Evolutionary conservation across 2,329 filamentous ascomycete genomes (phyloP).

Genomic region (Exophiala bonariae): DNA sequence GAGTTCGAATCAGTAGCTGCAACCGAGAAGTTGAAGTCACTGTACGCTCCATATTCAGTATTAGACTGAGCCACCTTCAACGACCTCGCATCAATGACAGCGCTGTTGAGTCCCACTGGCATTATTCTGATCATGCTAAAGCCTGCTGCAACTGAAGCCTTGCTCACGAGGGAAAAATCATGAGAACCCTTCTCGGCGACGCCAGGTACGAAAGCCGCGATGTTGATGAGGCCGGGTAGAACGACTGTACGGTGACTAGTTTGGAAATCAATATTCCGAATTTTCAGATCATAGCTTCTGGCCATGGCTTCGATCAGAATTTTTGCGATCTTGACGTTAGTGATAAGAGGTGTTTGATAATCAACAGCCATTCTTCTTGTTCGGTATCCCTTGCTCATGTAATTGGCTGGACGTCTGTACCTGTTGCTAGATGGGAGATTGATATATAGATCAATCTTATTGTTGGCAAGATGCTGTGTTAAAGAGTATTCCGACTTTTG

Average conservation of each 20-base stretch:
- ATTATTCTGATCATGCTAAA: constrained; percentile 81
- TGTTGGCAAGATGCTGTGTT: constrained; percentile 94
- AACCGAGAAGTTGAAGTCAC: constrained; percentile 79
- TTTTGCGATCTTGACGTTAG: constrained; percentile 99
- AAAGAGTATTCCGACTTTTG: constrained; percentile 96
- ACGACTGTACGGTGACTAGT: constrained; percentile 78
- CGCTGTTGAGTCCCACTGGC: constrained; percentile 71
- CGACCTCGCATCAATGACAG: constrained; percentile 71
- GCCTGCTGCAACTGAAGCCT: constrained; percentile 71
- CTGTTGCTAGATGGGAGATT: constrained; percentile 98
- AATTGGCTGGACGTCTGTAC: constrained; percentile 93
- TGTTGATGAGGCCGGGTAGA: constrained; percentile 74
- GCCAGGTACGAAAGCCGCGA: constrained; percentile 77
- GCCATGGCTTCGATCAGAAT: constrained; percentile 92
- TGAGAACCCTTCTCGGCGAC: constrained; percentile 64
- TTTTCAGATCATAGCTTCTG: constrained; percentile 80
- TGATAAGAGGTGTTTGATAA: constrained; percentile 94
- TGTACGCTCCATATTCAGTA: constrained; percentile 65
- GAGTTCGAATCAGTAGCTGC: constrained; percentile 72
- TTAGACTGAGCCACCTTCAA: constrained; percentile 72
- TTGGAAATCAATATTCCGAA: constrained; percentile 84
- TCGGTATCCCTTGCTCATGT: constrained; percentile 97
- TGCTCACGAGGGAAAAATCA: constrained; percentile 70
- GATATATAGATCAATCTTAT: constrained; percentile 98
- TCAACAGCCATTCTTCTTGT: constrained; percentile 98